phyloP scores from a whole-genome alignment of 2,329 filamentous ascomycete species.

The Ceratocystis destructans region DNA sequence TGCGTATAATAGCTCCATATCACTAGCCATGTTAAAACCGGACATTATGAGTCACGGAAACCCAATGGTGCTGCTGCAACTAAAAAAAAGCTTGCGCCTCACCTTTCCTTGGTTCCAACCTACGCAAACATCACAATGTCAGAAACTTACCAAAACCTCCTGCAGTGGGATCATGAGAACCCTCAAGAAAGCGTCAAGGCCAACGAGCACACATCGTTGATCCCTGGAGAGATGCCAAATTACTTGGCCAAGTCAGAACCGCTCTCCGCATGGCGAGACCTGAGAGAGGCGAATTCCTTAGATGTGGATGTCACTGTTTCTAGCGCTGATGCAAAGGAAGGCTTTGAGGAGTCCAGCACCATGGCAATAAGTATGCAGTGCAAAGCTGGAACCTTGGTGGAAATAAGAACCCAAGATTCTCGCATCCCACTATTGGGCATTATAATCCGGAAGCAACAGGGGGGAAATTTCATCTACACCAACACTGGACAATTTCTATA shows the following conservation, averaged over 20 bases:
- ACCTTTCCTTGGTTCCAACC: background rate
- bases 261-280: constrained; percentile 9
- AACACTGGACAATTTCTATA: constrained; percentile 38
- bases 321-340: constrained; percentile 3
- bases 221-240: constrained; percentile 15
- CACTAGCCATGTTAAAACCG: background rate
- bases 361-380: background rate
- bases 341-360: background rate
- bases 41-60: no score
- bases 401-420: constrained; percentile 27
- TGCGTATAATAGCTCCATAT: background rate
- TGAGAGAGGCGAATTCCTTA: constrained; percentile 8
- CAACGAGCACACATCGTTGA: background rate
- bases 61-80: background rate
- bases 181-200: background rate
- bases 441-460: constrained; percentile 38
- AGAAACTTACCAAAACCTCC: background rate
- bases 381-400: constrained; percentile 17
- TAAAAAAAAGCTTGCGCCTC: background rate
- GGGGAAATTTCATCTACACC: constrained; percentile 41
- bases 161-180: constrained; percentile 15
- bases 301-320: constrained; percentile 2
- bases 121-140: background rate
- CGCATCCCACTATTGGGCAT: constrained; percentile 38
- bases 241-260: constrained; percentile 10